Base-by-base conservation (phyloP, 2,329 filamentous ascomycete species). In the Colletotrichum musicola region DNA sequence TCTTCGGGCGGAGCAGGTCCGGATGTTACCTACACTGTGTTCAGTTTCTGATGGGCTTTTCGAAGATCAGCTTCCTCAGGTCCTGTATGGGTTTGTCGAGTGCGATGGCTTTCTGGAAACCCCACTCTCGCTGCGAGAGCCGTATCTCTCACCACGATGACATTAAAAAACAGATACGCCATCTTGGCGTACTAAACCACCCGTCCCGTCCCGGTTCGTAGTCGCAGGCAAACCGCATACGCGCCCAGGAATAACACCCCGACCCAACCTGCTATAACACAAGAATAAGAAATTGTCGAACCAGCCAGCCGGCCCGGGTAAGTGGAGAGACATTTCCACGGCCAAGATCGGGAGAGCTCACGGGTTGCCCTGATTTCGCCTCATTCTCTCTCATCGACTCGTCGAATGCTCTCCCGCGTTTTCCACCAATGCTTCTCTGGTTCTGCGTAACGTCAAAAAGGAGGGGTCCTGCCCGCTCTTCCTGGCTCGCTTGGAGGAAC, bases 391-490 rank as follows among this genome's bases (percentile, higher is more conserved):
- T 57, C 46, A 68, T 59, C 60, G 46, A 53, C 59, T 47, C 9
- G 18, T 55, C 12, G 18, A 10, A 51, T 65, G 27, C 7, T 10
- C 9, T 30, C 9, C 27, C 27, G 7, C 7, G 27, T 30, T 30
- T 30, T 46, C 65, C 61, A 68, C 61, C 61, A 60, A 68, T 60
- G 50, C 25, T 30, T 16, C 55, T 13, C 9, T 38, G n/a, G 13
- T 35, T 2, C 7, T 49, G 13, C 7, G 16, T 4, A n/a, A 35
- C 2, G 20, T 65, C 10, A 55, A 40, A 60, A 59, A 51, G 27
- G 22, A 10, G 14, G 13, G 7, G 20, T 13, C 9, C n/a, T 4
- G n/a, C 35, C 35, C 40, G 44, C 4, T 46, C 6, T 9, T 20
- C 16, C 40, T 16, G 40, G 5, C 4, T 22, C 22, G 22, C 22